These are phyloP conservation scores for Aspergillus puulaauensis DNA, from an alignment of 2,329 filamentous ascomycete species.

Conservation along the genomic window DNA sequence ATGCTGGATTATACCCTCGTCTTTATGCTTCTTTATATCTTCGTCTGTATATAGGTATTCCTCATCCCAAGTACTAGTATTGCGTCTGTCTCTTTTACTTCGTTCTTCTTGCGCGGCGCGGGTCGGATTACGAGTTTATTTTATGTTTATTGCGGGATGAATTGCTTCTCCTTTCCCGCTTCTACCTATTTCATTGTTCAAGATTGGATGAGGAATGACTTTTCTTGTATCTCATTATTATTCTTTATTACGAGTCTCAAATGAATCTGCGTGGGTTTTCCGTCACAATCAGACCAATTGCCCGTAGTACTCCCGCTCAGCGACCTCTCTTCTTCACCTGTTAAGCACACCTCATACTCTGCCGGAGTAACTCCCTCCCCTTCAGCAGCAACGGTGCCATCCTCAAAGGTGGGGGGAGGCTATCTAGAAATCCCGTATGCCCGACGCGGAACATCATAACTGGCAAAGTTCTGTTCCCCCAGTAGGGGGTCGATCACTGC, in stretches of 20 bases:
- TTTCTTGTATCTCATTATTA: not conserved
- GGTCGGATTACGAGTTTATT: not conserved
- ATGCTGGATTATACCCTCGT: slow-evolving; percentile 24
- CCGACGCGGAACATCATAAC: too few relatives aligned
- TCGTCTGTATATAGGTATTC: slow-evolving; percentile 24
- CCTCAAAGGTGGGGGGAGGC: too few relatives aligned
- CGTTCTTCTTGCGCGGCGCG: slow-evolving; percentile 11
- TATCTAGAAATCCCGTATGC: too few relatives aligned
- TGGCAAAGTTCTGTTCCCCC: too few relatives aligned
- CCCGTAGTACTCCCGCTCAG: too few relatives aligned
- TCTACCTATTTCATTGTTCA: not conserved
- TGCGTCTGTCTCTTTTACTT: not conserved
- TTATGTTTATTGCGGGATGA: too few relatives aligned
- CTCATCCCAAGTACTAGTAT: not conserved
- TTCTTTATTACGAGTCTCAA: not conserved
- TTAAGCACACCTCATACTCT: too few relatives aligned
- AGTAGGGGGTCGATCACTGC: too few relatives aligned
- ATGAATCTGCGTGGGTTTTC: not conserved
- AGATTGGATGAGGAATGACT: slow-evolving; percentile 1
- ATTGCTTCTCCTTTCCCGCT: too few relatives aligned
- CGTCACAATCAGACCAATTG: not conserved
- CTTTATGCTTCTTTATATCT: slow-evolving; percentile 13
- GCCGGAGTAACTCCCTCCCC: too few relatives aligned
- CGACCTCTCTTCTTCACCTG: too few relatives aligned
- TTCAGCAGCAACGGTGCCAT: too few relatives aligned